Percentiles rank a stretch among this genome's conserved stretches.
Conservation (phyloP, 2,329 filamentous ascomycete genomes). For the Alternaria sp. region DNA sequence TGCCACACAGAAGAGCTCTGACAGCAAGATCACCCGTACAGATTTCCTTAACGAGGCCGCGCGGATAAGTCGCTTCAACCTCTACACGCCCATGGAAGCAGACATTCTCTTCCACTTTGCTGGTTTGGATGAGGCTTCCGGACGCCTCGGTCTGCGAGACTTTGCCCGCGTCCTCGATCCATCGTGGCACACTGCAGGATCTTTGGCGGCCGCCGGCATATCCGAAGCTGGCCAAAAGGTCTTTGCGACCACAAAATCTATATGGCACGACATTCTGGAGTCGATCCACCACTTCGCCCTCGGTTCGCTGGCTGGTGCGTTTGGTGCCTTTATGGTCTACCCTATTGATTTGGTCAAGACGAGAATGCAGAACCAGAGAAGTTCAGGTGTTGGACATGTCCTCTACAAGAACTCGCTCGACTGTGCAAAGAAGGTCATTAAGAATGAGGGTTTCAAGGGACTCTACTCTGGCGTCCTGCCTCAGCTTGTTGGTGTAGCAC, state of each 20-base stretch:
- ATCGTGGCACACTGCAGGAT: slow-evolving; percentile 79
- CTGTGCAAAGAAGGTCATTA: slow-evolving; percentile 90
- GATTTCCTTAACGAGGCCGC: slow-evolving; percentile 97
- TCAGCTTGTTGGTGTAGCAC: slow-evolving; percentile 96
- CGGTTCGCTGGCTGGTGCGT: slow-evolving; percentile 90
- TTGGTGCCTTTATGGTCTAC: slow-evolving; percentile 99
- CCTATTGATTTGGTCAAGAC: slow-evolving; percentile 99
- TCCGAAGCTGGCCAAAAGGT: slow-evolving; percentile 60
- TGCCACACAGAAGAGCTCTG: slow-evolving; percentile 80
- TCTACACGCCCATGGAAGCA: slow-evolving; percentile 98
- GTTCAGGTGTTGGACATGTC: slow-evolving; percentile 77
- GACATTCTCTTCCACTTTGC: slow-evolving; percentile 99
- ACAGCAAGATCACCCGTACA: slow-evolving; percentile 91
- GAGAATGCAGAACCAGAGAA: slow-evolving; percentile 95
- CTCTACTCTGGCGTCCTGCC: slow-evolving; percentile 95
- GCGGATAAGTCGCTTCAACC: slow-evolving; percentile 88
- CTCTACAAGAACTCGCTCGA: slow-evolving; percentile 98
- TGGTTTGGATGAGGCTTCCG: slow-evolving; percentile 87
- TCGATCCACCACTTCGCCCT: slow-evolving; percentile 91
- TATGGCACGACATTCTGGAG: slow-evolving; percentile 73
- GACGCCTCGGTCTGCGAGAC: slow-evolving; percentile 80
- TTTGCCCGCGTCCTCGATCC: slow-evolving; percentile 96
- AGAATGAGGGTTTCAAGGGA: slow-evolving; percentile 88
- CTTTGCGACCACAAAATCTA: slow-evolving; percentile 63
- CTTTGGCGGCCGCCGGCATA: slow-evolving; percentile 58